Base-by-base conservation (phyloP, 2,329 filamentous ascomycete genomes). In the Rutstroemia sp. region DNA sequence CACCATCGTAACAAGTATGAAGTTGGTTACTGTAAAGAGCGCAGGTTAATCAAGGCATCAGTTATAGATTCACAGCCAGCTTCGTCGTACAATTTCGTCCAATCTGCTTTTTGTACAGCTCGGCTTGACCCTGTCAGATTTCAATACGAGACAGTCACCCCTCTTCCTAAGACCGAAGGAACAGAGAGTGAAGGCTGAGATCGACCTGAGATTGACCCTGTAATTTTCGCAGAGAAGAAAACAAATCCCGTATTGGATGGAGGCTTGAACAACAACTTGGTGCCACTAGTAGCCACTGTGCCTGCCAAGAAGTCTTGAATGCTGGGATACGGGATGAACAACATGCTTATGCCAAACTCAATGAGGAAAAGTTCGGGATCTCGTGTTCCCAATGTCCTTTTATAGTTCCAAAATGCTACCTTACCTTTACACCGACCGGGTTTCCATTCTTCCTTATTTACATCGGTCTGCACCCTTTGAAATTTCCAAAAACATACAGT, bases 361-460 rank as follows among this genome's bases (percentile, higher is more conserved):
- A 44, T 44, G 52, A 38, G 44, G 42, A 34, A 30, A 54, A 54
- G 52, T 18, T 49, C 34, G 30, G 12, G 38, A 49, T 50, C 45
- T 54, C 52, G 52, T 54, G 45, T 54, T 49, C 34, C 52, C 45
- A 47, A 54, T 49, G 25, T 50, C 10, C 37, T 54, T 54, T 54
- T 49, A 49, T 54, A 54, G 52, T 41, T 41, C 21, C 19, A 27
- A 27, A 41, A 41, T 50, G 18, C 52, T 49, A 49, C 45, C 14
- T 41, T 46, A 30, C 30, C 21, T 9, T 38, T 49, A 30, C 21
- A 47, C 27, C 39, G 30, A 25, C 41, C 21, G n/a, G 27, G 8
- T 49, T 37, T 38, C 18, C 30, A 47, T 50, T 39, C 52, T 21
- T 41, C 30, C 37, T 42, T 49, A 42, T 23, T 50, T 18, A 25